Base-by-base conservation (phyloP, 495 filamentous ascomycete genomes). In the Apiosordaria backusii region DNA sequence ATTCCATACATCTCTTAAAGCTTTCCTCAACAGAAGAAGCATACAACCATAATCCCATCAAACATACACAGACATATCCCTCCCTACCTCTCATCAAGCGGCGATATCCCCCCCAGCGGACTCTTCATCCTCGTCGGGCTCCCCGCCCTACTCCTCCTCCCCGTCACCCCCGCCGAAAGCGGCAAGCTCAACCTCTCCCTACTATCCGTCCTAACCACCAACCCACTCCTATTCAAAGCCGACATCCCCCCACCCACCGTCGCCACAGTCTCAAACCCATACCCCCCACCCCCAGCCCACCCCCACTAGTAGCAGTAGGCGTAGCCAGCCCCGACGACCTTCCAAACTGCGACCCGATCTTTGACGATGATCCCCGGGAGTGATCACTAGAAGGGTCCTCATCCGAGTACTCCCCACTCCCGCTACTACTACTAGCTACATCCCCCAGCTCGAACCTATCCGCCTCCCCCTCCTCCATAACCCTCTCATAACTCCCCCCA, bases 191-290 rank as follows among this genome's bases (percentile, higher is more conserved):
- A 74, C 66, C 91, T 84, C 72, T 97, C 93, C 61, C 90, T 81
- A 73, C 91, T 95, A 72, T 95, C 93, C 1, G 90, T 91, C 68
- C 92, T 80, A 3, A 90, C 85, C 35, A 90, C 89, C 66, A 96
- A 74, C 35, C 92, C 92, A 54, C 84, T 87, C 61, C 91, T 81
- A 66, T 92, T 89, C 70, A 94, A 87, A 0, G 86, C 82, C 68
- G 83, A 86, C 16, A 80, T 77, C 7, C 80, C 19, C 53, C 53
- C 57, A 9, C 16, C 26, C 16, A 27, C 6, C 7, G 26, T 40
- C 5, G 59, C 45, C 9, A 45, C 35, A 45, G 35, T 45, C 35
- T 45, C 35, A 45, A 45, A 45, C 35, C n/a, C 26, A 25, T 45
- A 19, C 24, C 27, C 29, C 25, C 59, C 21, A 27, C 24, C 24